Evolutionary conservation across 1,284 basidiomycete genomes (phyloP), one percentile per base, ranked within the genome.

Genomic region (Heterobasidion occidentale): DNA sequence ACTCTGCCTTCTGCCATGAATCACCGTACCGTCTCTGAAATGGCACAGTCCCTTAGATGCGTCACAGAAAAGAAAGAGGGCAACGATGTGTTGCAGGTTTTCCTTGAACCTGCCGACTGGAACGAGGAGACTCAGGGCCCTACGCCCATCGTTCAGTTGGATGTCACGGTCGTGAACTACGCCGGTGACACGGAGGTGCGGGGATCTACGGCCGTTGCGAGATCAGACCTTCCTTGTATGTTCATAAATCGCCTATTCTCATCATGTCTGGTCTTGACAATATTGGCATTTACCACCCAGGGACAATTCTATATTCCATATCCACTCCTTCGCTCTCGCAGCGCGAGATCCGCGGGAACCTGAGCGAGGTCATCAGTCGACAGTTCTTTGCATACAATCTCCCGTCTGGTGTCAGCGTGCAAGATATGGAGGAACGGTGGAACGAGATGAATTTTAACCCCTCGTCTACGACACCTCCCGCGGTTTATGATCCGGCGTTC

Each of bases 51-150:
- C 35, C 71, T 92, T 27, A 74, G 73, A 60, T 81, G 80, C 59
- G 78, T 80, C 4, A 80, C 83, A 62, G 85, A 86, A 62, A 82
- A 82, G 6, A 62, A 64, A 54, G 75, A 79, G 53, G 61, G 65
- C 5, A 65, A 70, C 1, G 63, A 71, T 17, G 65, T 72, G 33
- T 71, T 92, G 63, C 75, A 79, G 14, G 74, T 89, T 2, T 91
- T 81, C 75, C 79, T 90, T 8, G 78, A 88, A 64, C 90, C 88
- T 9, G 69, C 68, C 2, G 71, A 79, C 9, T 81, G 77, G 75
- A 67, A 72, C 36, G 70, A 70, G 7, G 63, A 65, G 7, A 62
- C 61, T 2, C 67, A 67, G 51, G 65, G 67, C 54, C 14, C 64
- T 52, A 59, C 56, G 49, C 79, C 75, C 1, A 70, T 78, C 38